Conservation (phyloP, 225 moss, liverwort and hornwort species). For the Bryoerythrophyllum caledonicum region DNA sequence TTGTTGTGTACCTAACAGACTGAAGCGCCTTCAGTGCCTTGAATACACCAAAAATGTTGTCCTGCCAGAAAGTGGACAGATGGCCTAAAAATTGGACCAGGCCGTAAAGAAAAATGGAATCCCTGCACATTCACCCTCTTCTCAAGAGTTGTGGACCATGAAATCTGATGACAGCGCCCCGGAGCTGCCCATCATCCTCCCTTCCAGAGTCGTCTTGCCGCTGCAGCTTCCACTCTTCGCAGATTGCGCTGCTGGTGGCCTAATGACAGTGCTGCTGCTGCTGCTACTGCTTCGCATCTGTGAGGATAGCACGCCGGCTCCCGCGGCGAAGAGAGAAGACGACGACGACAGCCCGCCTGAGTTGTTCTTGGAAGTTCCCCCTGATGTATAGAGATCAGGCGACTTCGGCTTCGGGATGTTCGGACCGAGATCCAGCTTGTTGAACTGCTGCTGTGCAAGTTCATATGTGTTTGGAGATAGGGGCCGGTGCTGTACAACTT, state of each 20-base stretch:
- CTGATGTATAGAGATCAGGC: constrained; percentile 45
- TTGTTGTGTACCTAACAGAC: constrained; percentile 28
- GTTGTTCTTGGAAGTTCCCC: constrained; percentile 28
- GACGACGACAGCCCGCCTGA: constrained; percentile 24
- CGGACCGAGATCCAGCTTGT: constrained; percentile 81
- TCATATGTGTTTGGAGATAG: constrained; percentile 70
- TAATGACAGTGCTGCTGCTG: constrained; percentile 41
- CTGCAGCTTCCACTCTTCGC: constrained; percentile 45
- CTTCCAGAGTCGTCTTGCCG: constrained; percentile 48
- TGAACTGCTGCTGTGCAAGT: constrained; percentile 89
- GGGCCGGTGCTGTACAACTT: constrained; percentile 72
- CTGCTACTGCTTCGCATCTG: constrained; percentile 21
- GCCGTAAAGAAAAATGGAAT: constrained; percentile 23
- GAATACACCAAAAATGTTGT: constrained; percentile 52
- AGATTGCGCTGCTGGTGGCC: constrained; percentile 49
- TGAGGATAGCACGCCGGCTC: constrained; percentile 32
- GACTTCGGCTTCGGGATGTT: constrained; percentile 47
- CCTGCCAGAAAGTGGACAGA: constrained; percentile 29
- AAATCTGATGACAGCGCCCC: constrained; percentile 51
- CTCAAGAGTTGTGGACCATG: constrained; percentile 55
- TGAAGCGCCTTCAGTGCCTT: constrained; percentile 20
- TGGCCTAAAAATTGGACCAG: constrained; percentile 28
- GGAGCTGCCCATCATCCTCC: constrained; percentile 57
- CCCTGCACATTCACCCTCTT: constrained; percentile 25
- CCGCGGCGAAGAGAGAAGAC: constrained; percentile 27